Evolutionary conservation across 352 stramenopile species (phyloP).

Genomic region (Globisporangium camurandrum): DNA sequence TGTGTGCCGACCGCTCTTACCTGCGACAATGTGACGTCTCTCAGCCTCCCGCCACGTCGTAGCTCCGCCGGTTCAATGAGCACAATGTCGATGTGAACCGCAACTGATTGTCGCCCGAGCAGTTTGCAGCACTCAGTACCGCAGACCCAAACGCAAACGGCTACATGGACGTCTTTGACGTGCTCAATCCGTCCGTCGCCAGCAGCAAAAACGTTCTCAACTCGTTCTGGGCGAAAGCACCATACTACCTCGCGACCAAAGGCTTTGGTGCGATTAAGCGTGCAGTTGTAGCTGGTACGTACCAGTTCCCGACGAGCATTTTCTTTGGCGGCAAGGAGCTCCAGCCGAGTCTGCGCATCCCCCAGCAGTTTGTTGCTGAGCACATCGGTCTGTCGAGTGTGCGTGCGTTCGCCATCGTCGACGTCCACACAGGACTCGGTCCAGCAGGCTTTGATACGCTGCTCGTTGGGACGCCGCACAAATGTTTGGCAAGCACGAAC

Average conservation of each 20-base stretch:
- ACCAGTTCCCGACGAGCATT: constrained; percentile 73
- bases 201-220: constrained; percentile 7
- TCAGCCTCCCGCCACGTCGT: no score
- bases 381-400: constrained; percentile 35
- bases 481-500: constrained; percentile 20
- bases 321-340: constrained; percentile 82
- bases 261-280: constrained; percentile 65
- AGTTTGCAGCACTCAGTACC: constrained; percentile 36
- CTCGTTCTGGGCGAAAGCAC: constrained; percentile 44
- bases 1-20: no score
- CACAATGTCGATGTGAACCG: constrained; percentile 93
- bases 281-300: constrained; percentile 85
- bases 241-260: constrained; percentile 24
- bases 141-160: constrained; percentile 68
- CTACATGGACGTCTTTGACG: constrained; percentile 67
- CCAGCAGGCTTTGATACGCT: constrained; percentile 50
- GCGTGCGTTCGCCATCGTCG: constrained; percentile 67
- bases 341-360: constrained; percentile 53
- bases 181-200: constrained; percentile 55
- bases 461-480: constrained; percentile 17
- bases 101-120: constrained; percentile 67
- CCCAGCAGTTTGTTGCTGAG: constrained; percentile 55
- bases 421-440: constrained; percentile 92
- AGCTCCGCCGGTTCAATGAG: constrained; percentile 88
- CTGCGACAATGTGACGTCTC: no score